Conservation (phyloP, 2,329 filamentous ascomycete species). For the Colletotrichum trifolii region DNA sequence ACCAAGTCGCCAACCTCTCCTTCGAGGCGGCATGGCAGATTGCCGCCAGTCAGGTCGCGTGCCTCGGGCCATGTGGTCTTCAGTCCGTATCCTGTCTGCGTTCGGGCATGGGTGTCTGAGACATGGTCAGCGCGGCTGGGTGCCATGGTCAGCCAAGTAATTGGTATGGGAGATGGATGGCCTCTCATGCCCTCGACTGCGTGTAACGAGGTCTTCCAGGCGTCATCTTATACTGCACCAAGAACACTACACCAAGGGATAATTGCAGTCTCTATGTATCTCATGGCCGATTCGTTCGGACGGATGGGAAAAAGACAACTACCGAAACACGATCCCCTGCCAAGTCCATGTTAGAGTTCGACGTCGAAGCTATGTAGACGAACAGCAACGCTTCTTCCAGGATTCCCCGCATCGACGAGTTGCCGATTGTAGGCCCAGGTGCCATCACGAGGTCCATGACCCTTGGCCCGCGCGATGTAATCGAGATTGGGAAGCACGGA, state of each 20-base stretch:
- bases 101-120: not conserved
- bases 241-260: not conserved
- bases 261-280: not conserved
- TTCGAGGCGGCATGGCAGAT: conserved; percentile 27
- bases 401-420: not conserved
- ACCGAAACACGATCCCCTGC: conserved; percentile 3
- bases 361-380: not conserved
- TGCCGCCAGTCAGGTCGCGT: conserved; percentile 6
- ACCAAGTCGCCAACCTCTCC: conserved; percentile 33
- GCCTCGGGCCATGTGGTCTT: conserved; percentile 8
- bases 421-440: not conserved
- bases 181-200: not conserved
- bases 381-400: not conserved
- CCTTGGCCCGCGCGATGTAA: not conserved
- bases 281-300: not conserved
- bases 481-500: not conserved
- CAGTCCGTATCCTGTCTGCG: not conserved
- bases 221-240: not conserved
- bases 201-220: not conserved
- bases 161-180: too few species aligned
- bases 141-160: not conserved
- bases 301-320: conserved; percentile 8
- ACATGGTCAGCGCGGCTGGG: not conserved
- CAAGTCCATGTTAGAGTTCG: not conserved
- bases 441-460: not conserved